phyloP scores from a whole-genome alignment of 2,329 filamentous ascomycete genomes.

The Lachnum nothofagi region DNA sequence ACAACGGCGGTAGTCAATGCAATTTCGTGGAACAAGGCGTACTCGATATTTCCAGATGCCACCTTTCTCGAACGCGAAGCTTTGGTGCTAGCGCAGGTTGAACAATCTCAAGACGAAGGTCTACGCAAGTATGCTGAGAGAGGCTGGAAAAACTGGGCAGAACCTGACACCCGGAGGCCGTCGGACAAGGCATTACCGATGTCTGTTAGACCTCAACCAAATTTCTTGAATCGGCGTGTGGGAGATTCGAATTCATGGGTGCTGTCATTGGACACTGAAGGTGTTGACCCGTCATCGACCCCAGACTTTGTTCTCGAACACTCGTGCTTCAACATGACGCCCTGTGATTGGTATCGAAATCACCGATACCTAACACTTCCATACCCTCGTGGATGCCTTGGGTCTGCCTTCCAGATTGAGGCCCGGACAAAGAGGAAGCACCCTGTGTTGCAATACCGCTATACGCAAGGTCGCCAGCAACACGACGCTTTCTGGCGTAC shows the following conservation, averaged over 20 bases:
- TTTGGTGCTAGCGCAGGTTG: not conserved
- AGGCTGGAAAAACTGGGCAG: not conserved
- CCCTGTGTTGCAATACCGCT: not conserved
- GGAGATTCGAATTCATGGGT: constrained; percentile 2
- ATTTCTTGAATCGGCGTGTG: not conserved
- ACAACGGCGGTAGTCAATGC: constrained; percentile 4
- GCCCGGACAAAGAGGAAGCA: not conserved
- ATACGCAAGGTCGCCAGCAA: not conserved
- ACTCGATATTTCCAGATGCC: constrained; percentile 7
- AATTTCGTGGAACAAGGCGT: constrained; percentile 11
- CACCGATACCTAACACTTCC: too few relatives aligned
- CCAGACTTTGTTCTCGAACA: constrained; percentile 3
- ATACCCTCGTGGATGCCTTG: not conserved
- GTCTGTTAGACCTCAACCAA: too few relatives aligned
- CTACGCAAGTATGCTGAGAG: not conserved
- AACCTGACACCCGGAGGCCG: too few relatives aligned
- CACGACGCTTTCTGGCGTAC: not conserved
- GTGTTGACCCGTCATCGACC: not conserved
- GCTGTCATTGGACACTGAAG: not conserved
- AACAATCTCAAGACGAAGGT: not conserved
- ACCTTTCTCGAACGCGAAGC: constrained; percentile 6
- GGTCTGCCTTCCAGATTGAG: not conserved
- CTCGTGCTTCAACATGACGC: not conserved
- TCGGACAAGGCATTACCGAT: too few relatives aligned
- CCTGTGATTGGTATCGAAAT: too few relatives aligned